Evolutionary conservation across 1,284 basidiomycete genomes (phyloP).

Genomic region (Microbotryomycetes sp.): DNA sequence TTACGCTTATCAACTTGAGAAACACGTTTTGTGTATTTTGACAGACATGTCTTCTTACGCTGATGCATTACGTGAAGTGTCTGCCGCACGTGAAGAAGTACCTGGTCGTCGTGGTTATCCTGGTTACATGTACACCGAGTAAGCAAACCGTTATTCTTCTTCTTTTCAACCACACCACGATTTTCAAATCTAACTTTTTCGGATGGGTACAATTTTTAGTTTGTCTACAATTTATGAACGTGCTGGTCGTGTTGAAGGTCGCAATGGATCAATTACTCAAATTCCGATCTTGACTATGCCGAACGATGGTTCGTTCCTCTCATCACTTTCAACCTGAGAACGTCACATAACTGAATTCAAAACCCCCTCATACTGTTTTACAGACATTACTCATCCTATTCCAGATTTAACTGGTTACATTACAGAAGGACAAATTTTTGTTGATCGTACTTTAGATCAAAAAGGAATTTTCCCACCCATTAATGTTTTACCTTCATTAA

Average conservation of each 20-base stretch:
- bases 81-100: conserved; percentile 97
- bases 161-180: background rate
- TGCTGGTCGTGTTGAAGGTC: conserved; percentile 93
- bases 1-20: conserved; percentile 99
- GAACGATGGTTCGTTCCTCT: conserved; percentile 71
- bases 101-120: conserved; percentile 99
- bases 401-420: conserved; percentile 99
- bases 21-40: conserved; percentile 97
- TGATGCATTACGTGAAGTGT: conserved; percentile 95
- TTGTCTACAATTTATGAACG: conserved; percentile 93
- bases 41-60: conserved; percentile 99
- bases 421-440: conserved; percentile 96
- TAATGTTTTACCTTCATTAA: conserved; percentile 97
- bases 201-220: background rate
- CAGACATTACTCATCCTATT: conserved; percentile 99
- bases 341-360: conserved; percentile 1
- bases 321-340: background rate
- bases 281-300: conserved; percentile 99
- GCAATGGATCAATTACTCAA: conserved; percentile 99
- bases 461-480: conserved; percentile 87
- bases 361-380: conserved; percentile 13
- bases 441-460: conserved; percentile 58
- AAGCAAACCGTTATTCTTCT: conserved; percentile 49
- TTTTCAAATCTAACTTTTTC: background rate
- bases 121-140: conserved; percentile 98